phyloP scores from a whole-genome alignment of 106 monocot genomes.

The Apostasia ramifera region DNA sequence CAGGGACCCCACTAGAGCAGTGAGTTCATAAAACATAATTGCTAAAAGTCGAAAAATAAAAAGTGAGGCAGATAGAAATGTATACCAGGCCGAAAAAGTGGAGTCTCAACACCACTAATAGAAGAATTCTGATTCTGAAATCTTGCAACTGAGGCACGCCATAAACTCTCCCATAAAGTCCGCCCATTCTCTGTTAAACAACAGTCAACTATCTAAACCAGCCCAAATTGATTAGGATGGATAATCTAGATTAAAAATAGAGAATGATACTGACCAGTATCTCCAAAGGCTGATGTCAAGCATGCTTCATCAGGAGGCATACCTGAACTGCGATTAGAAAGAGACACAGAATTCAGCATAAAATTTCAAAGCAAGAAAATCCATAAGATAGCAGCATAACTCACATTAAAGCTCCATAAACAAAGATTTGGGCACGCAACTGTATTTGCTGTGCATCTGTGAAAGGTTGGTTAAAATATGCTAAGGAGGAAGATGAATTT shows the following conservation, averaged over 20 bases:
- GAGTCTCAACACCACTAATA: conserved; percentile 26
- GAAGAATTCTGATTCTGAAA: conserved; percentile 58
- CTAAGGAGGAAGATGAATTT: conserved; percentile 32
- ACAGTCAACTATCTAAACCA: conserved; percentile 1
- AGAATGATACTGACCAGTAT: conserved; percentile 39
- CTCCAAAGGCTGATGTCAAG: conserved; percentile 86
- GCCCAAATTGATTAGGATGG: neutral
- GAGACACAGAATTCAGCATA: neutral
- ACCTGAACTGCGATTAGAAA: conserved; percentile 60
- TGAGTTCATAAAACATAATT: neutral
- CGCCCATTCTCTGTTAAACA: conserved; percentile 49
- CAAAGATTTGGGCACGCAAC: conserved; percentile 93
- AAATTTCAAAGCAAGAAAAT: neutral
- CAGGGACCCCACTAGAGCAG: conserved; percentile 1
- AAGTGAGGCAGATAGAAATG: neutral
- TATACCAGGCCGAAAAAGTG: conserved; percentile 4
- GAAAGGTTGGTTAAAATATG: conserved; percentile 59
- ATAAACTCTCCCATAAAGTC: conserved; percentile 55
- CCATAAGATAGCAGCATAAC: neutral
- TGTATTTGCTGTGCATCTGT: conserved; percentile 88
- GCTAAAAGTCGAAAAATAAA: neutral
- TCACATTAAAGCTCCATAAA: conserved; percentile 95
- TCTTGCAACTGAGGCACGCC: conserved; percentile 46
- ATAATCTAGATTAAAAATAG: conserved; percentile 1
- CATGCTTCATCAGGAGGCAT: conserved; percentile 76